phyloP scores from a whole-genome alignment of 1,284 basidiomycete genomes.

The Rhodotorula sp. region DNA sequence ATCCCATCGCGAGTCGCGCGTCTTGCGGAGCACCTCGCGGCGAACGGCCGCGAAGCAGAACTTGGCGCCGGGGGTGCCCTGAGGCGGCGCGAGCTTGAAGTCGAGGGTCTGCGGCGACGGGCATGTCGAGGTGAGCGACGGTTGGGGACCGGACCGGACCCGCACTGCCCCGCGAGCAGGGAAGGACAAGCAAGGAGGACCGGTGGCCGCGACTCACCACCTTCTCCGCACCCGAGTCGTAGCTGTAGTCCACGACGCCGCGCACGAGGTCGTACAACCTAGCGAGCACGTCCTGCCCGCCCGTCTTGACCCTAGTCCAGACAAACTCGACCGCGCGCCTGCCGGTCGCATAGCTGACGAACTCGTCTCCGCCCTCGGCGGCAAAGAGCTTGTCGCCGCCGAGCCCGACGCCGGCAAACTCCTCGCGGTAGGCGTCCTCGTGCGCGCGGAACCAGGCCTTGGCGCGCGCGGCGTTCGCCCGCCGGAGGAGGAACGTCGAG shows the following conservation, averaged over 20 bases:
- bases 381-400: conserved; percentile 20
- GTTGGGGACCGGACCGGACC: no score
- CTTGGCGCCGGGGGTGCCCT: conserved; percentile 27
- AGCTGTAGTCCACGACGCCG: conserved; percentile 13
- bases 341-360: conserved; percentile 21
- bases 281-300: conserved; percentile 14
- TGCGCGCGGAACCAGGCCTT: conserved; percentile 14
- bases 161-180: background rate
- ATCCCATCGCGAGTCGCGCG: conserved; percentile 32
- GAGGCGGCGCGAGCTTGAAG: conserved; percentile 23
- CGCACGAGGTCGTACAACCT: conserved; percentile 14
- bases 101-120: conserved; percentile 19
- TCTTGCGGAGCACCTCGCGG: conserved; percentile 9
- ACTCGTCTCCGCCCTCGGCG: conserved; percentile 33
- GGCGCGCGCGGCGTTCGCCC: conserved; percentile 9
- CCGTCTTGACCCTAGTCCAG: conserved; percentile 16
- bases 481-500: conserved; percentile 6
- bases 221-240: conserved; percentile 15
- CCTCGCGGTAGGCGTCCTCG: conserved; percentile 1
- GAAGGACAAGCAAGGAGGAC: background rate
- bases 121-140: background rate
- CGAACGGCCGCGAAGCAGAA: conserved; percentile 28
- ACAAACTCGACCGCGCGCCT: conserved; percentile 22
- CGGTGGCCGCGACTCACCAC: conserved; percentile 15
- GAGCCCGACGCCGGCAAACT: conserved; percentile 36